Evolutionary conservation across 2,329 filamentous ascomycete genomes (phyloP), one percentile per base, ranked within the genome.

Genomic region (Exophiala mesophila): DNA sequence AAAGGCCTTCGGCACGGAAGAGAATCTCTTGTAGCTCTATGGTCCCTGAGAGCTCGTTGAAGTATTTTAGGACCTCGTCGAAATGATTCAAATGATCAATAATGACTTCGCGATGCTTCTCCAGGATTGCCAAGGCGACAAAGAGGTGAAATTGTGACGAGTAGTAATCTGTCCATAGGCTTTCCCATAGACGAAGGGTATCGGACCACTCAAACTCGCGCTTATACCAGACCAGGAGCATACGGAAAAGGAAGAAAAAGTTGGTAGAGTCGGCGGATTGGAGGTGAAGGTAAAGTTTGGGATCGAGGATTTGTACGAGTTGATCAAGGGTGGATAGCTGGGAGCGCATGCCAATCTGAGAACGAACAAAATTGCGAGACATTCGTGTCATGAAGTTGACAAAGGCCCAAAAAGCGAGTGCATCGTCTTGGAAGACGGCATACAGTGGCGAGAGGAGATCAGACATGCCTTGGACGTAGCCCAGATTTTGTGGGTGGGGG

Each of bases 201-300:
- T 97, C 88, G 35, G 76, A 63, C 87, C 90, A 98, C 54, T 80
- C 77, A 57, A 98, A 98, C 65, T 98, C 92, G 35, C 92, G 83
- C 71, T 98, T 98, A 66, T 92, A 98, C 92, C 92, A 98, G 7
- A 98, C 92, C 1, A 98, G 74, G 23, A 98, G 74, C 92, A 97
- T 97, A 47, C 92, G 85, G 78, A 55, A 98, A 72, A 98, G 97
- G 72, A 98, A 98, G 68, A 98, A 98, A 66, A 98, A 98, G 63
- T 98, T 98, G 17, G 92, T 98, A 58, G 85, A 94, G 58, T 98
- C 94, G 15, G 89, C 86, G 12, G 78, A 82, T 63, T 94, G 80
- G 0, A 98, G 77, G 57, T 98, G 92, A 2, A 85, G 74, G 65
- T 96, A 97, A 5, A 98, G 79, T 60, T 88, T 85, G 0, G 94